Base-by-base conservation (phyloP, 164 flowering plant genomes). In the Tinospora cordifolia region DNA sequence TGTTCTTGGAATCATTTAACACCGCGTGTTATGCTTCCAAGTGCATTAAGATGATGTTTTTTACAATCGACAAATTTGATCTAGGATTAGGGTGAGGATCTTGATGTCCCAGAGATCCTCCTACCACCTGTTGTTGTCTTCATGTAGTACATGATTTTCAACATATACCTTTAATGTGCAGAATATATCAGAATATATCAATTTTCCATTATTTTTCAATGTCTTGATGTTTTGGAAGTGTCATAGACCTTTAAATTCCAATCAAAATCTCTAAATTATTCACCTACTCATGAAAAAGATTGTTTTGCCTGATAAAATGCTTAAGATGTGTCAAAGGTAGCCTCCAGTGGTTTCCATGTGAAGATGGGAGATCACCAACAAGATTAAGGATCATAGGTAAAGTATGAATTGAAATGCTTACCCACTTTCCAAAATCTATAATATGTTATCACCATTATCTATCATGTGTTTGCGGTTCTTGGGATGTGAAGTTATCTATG, bases 1-100 rank as follows among this genome's bases (percentile, higher is more conserved):
- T n/a, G n/a, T 58, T 76, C 54, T 63, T 40, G 78, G 74, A 71
- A 68, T 62, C 75, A 27, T 57, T 26, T n/a, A 49, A 24, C 71
- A 69, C 66, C 9, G 46, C 60, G 66, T 66, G 70, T 71, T 71
- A 47, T 12, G 66, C 39, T 66, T 57, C 73, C 68, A 62, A 59
- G 74, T 63, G 58, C 62, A 19, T 66, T 63, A 51, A 57, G 44
- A 17, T 63, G n/a, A 41, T 64, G 34, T 66, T 74, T 51, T 51
- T 70, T 66, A 46, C 69, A 67, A 57, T 38, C 64, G 27, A 39
- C 30, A 17, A 67, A 66, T 63, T 66, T 57, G 54, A 30, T 63
- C 22, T 36, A 46, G 69, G 69, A 63, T 22, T 66, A 25, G 34
- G 41, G 39, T 24, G 71, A 62, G 59, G 38, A 71, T 62, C 59